Evolutionary conservation across 2,329 filamentous ascomycete genomes (phyloP), one percentile per base, ranked within the genome.

Genomic region (Paecilomyces formosus): DNA sequence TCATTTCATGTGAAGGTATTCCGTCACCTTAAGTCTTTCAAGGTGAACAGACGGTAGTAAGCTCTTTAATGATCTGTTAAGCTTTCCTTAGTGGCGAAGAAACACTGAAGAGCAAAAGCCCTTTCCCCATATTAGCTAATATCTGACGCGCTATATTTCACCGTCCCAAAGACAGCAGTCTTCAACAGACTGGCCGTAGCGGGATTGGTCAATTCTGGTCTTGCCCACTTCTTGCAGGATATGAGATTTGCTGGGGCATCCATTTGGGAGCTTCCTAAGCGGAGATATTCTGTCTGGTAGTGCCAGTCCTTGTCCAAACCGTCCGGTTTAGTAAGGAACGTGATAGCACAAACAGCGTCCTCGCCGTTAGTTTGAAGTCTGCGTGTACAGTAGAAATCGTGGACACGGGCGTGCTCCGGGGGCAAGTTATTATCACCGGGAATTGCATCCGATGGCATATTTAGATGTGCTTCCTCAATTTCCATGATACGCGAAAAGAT

Each of bases 401-500:
- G 57, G 2, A 66, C 58, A 2, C 60, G 62, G 3, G 51, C 55
- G 24, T 55, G 26, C 22, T 66, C 61, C 9, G 61, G 60, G 5
- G 60, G 57, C 8, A 58, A 28, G 15, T 24, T 5, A 4, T 57
- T 33, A 2, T 58, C 31, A 2, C 55, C 56, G 9, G 54, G 56
- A 11, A 22, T 2, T 4, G 18, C 31, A n/a, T 45, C 57, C 7
- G 22, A 24, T 11, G 9, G 3, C 12, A 57, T 7, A n/a, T 54
- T 18, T 2, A 59, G 52, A 13, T 57, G 13, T 2, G 52, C 57
- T 30, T 65, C 64, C 57, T 64, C 64, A 12, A 65, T 55, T 3
- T 59, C 56, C 59, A 61, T 60, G 30, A 65, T 65, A 3, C 57
- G 60, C 5, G 56, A 58, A 39, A 62, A 64, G 12, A 66, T 58